Base-by-base conservation (phyloP, 169 alveolate genomes). In the Plasmodium berghei region DNA sequence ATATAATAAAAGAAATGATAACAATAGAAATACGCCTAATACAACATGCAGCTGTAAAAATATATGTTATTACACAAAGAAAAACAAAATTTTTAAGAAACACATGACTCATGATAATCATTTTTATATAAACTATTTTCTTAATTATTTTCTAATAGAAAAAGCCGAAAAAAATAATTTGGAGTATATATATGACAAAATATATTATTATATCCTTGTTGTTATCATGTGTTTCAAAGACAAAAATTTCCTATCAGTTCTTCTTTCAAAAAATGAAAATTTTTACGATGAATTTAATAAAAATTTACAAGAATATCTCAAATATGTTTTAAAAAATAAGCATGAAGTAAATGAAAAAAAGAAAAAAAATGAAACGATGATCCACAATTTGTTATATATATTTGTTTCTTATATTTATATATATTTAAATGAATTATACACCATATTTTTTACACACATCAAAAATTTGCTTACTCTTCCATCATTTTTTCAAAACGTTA, bases 321-420 rank as follows among this genome's bases (percentile, higher is more conserved):
- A 77, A 52, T 77, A 63, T 58, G 89, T 77, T 24, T 48, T 77
- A 63, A 77, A 77, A 42, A 56, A 77, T 56, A 77, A 77, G 54
- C 49, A 63, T 28, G 40, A 63, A 49, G 46, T 77, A 54, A 77
- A 63, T 64, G 58, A 18, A 49, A 77, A 77, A 34, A 77, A 77
- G 66, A 64, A 63, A 77, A 77, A 77, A 77, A 77, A 62, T 62
- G 89, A 77, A 77, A 70, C 42, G 16, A 77, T 77, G 80, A 77
- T 77, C 9, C 89, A 64, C 10, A 77, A 64, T 56, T 40, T 77
- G 49, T 77, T 77, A 22, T 77, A 77, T 24, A 77, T 77, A 63
- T 64, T 77, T 45, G 61, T 77, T 42, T 77, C 89, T 28, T 64
- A 77, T 46, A 77, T 77, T 26, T 77, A 77, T 56, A 77, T 77